These are phyloP conservation scores for Mycena capillaripes DNA, from an alignment of 768 basidiomycete species.

Conservation along the genomic window DNA sequence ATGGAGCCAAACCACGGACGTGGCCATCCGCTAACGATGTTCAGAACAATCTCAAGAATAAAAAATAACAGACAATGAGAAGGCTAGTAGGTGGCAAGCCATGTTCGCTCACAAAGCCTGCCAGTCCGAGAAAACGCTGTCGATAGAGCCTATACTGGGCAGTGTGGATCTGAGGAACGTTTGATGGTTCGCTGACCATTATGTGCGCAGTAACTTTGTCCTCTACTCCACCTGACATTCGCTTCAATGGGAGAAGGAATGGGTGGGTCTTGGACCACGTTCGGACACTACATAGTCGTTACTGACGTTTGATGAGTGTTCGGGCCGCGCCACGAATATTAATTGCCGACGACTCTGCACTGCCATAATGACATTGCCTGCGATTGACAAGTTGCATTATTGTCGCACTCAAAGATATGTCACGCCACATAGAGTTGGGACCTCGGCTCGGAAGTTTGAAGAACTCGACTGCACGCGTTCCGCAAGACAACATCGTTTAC, in stretches of 20 bases:
- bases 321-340: neutral
- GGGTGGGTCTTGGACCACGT: neutral
- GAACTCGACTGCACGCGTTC: no score
- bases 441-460: neutral
- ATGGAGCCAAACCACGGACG: constrained; percentile 91
- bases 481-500: neutral
- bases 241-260: neutral
- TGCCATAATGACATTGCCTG: neutral
- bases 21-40: constrained; percentile 72
- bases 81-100: neutral
- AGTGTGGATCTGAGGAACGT: neutral
- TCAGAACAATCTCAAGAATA: constrained; percentile 67
- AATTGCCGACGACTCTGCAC: neutral
- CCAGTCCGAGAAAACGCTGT: constrained; percentile 16
- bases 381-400: neutral
- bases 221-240: neutral
- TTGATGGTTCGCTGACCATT: neutral
- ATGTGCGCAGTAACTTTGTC: neutral
- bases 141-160: constrained; percentile 11
- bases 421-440: neutral
- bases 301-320: constrained; percentile 10
- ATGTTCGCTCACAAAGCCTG: constrained; percentile 2
- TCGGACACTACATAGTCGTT: neutral
- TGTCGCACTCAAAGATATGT: neutral
- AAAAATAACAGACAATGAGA: neutral